Conservation (phyloP, 164 flowering plant genomes). For the Santalum album region DNA sequence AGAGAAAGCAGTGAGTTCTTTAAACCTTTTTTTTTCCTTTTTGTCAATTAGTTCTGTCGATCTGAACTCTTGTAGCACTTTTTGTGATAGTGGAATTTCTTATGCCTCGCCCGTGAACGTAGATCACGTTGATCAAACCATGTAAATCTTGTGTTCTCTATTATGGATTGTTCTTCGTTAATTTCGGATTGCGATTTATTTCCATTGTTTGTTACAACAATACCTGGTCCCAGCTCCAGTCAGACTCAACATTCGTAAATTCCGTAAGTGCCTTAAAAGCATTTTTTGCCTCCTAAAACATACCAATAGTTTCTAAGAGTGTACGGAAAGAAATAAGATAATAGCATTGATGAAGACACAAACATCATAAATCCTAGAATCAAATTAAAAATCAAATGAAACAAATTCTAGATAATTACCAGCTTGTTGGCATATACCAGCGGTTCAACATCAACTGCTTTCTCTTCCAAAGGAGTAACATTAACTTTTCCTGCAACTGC, state of each 20-base stretch:
- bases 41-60: too few relatives aligned
- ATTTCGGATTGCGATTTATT: too few relatives aligned
- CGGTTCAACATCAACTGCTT: constrained; percentile 68
- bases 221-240: constrained; percentile 99
- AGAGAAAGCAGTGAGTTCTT: too few relatives aligned
- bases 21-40: too few relatives aligned
- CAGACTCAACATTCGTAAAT: constrained; percentile 83
- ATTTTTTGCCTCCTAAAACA: constrained; percentile 19
- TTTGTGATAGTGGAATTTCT: too few relatives aligned
- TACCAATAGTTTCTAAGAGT: not conserved
- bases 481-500: constrained; percentile 62
- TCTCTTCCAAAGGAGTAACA: constrained; percentile 56
- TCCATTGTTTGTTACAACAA: too few relatives aligned
- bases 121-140: too few relatives aligned
- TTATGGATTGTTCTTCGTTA: too few relatives aligned
- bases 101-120: too few relatives aligned
- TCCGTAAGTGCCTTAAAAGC: constrained; percentile 90
- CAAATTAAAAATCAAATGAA: not conserved
- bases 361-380: not conserved
- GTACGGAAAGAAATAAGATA: not conserved
- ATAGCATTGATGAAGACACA: not conserved
- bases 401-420: constrained; percentile 25
- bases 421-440: constrained; percentile 69
- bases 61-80: too few relatives aligned
- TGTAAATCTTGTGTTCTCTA: too few relatives aligned